Percentiles rank a stretch among this genome's conserved stretches.
Conservation (phyloP, 2,329 filamentous ascomycete species). For the Pseudocercospora pini-densiflorae region DNA sequence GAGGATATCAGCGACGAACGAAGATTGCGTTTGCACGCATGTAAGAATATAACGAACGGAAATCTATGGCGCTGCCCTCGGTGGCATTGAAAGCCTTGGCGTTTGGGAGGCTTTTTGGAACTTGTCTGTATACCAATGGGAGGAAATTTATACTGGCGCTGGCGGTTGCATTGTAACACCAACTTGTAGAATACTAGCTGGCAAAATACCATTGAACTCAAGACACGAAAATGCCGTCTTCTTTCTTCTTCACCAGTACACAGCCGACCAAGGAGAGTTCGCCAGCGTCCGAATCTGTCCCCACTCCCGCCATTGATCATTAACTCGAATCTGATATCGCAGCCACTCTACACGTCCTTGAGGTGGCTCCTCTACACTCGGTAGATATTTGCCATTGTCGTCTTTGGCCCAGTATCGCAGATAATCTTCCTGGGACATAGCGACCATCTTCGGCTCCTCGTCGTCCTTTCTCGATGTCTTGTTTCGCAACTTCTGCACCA, state of each 20-base stretch:
- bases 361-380: neutral
- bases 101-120: neutral
- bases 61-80: neutral
- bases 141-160: neutral
- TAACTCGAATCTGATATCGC: constrained; percentile 6
- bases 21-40: neutral
- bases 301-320: constrained; percentile 10
- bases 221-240: neutral
- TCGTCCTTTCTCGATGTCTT: neutral
- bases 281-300: neutral
- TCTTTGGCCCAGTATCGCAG: constrained; percentile 1
- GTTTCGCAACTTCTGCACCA: neutral
- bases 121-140: neutral
- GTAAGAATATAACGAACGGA: neutral
- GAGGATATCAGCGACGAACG: neutral
- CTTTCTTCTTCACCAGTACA: constrained; percentile 1
- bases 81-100: neutral
- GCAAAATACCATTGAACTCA: neutral
- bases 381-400: neutral
- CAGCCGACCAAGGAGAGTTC: neutral
- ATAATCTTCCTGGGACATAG: constrained; percentile 2
- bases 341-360: constrained; percentile 10
- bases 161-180: neutral
- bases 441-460: neutral
- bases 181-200: neutral